Evolutionary conservation across 345 rosid genomes (phyloP).

Genomic region (Brassica cretica): DNA sequence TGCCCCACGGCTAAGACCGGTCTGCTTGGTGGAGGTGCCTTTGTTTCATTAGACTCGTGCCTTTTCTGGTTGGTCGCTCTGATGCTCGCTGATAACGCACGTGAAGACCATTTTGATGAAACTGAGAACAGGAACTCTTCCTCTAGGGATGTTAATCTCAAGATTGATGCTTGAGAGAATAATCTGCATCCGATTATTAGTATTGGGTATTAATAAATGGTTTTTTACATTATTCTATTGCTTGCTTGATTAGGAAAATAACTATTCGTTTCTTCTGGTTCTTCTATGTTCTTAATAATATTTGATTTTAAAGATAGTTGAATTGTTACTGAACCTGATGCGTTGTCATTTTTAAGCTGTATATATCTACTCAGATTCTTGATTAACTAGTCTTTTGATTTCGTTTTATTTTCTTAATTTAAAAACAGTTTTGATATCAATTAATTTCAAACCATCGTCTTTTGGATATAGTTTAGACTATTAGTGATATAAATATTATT

Average conservation of each 20-base stretch:
- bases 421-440: background rate
- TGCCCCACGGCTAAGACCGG: constrained; percentile 92
- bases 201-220: constrained; percentile 7
- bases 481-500: too few relatives aligned
- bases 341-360: constrained; percentile 10
- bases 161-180: constrained; percentile 33
- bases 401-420: background rate
- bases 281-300: background rate
- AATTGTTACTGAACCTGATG: background rate
- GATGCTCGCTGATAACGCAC: constrained; percentile 75
- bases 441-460: too few relatives aligned
- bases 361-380: constrained; percentile 16
- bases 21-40: constrained; percentile 80
- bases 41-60: constrained; percentile 71
- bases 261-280: constrained; percentile 1
- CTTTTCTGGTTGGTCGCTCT: constrained; percentile 80
- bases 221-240: background rate
- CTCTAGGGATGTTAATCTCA: constrained; percentile 36
- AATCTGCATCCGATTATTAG: constrained; percentile 8
- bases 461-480: too few relatives aligned
- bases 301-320: constrained; percentile 12
- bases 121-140: constrained; percentile 38
- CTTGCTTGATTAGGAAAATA: constrained; percentile 17
- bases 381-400: background rate
- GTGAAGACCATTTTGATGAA: constrained; percentile 82